Evolutionary conservation across 148 eudicot species (phyloP).

Genomic region (Persicaria tinctoria): DNA sequence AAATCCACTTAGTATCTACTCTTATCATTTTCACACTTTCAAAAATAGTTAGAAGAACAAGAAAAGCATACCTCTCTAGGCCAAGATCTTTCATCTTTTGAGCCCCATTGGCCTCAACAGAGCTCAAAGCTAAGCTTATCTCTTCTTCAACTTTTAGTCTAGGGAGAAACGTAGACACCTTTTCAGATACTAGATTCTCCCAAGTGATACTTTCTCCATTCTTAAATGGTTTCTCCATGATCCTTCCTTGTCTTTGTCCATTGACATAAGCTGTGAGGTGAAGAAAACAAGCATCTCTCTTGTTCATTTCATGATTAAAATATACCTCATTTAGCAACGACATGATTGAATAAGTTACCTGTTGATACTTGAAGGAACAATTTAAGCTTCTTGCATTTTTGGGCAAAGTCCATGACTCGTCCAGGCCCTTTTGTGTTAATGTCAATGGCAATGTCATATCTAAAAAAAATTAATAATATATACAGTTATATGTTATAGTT

Average conservation of each 20-base stretch:
- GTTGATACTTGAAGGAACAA: slow-evolving; percentile 89
- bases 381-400: slow-evolving; percentile 70
- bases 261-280: slow-evolving; percentile 76
- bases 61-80: slow-evolving; percentile 47
- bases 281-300: slow-evolving; percentile 3
- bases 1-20: not conserved
- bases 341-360: slow-evolving; percentile 30
- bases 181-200: slow-evolving; percentile 34
- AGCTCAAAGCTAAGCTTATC: slow-evolving; percentile 51
- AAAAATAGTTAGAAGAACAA: not conserved
- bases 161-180: slow-evolving; percentile 26
- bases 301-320: not conserved
- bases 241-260: slow-evolving; percentile 89
- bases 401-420: slow-evolving; percentile 79
- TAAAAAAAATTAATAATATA: slow-evolving; percentile 18
- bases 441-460: slow-evolving; percentile 89
- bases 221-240: slow-evolving; percentile 81
- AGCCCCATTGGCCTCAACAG: slow-evolving; percentile 32
- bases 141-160: slow-evolving; percentile 63
- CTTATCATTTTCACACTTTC: not conserved
- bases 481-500: no score
- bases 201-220: slow-evolving; percentile 60
- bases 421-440: slow-evolving; percentile 88
- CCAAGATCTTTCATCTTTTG: slow-evolving; percentile 79
- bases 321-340: not conserved